Conservation (phyloP, 768 basidiomycete species). For the Panaeolus papilionaceus region DNA sequence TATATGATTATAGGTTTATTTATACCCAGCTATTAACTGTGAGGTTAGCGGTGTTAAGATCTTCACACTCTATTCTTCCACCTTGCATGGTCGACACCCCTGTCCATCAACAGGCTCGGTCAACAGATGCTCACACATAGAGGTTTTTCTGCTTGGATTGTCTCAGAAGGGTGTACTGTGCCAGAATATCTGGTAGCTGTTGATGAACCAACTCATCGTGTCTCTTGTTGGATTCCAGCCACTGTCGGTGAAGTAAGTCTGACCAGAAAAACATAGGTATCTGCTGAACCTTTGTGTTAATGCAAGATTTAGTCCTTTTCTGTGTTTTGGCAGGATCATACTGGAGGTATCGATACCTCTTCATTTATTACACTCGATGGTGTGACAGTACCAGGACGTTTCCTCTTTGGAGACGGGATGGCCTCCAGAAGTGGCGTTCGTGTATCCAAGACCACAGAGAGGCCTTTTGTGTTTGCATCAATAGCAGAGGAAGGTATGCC, state of each 20-base stretch:
- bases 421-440: constrained; percentile 60
- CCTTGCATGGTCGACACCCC: background rate
- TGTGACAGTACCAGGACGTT: constrained; percentile 64
- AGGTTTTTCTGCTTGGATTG: constrained; percentile 76
- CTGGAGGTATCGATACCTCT: constrained; percentile 57
- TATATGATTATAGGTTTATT: background rate
- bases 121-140: constrained; percentile 56
- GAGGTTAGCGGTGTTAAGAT: constrained; percentile 3
- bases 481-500: constrained; percentile 44
- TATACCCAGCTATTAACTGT: background rate
- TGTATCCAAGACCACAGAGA: constrained; percentile 53
- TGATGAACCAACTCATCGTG: constrained; percentile 47
- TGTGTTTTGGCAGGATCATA: constrained; percentile 71
- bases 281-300: constrained; percentile 5
- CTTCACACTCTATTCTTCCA: background rate
- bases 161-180: constrained; percentile 52
- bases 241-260: constrained; percentile 59
- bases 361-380: constrained; percentile 72
- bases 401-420: constrained; percentile 62
- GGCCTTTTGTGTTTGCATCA: constrained; percentile 66
- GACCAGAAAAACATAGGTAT: constrained; percentile 4
- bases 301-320: constrained; percentile 51
- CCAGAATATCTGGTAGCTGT: constrained; percentile 63
- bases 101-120: background rate
- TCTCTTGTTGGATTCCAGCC: constrained; percentile 76